These are phyloP conservation scores for Senna siamea DNA, from an alignment of 306 rosid genomes.

Conservation along the genomic window DNA sequence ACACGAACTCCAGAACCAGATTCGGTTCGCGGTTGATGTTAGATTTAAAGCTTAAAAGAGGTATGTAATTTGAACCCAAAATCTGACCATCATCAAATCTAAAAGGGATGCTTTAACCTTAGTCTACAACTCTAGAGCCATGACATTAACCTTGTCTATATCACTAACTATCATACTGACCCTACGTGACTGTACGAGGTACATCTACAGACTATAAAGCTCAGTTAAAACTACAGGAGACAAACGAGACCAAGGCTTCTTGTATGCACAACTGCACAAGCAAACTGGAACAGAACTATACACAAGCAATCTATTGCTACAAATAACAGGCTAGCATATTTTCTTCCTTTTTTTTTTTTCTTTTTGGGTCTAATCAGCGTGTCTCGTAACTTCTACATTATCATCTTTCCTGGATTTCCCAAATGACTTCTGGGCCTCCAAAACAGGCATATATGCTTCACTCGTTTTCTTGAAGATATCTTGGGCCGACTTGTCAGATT, in stretches of 20 bases:
- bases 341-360: too few relatives aligned
- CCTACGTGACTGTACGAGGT: conserved; percentile 13
- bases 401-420: conserved; percentile 63
- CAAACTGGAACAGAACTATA: conserved; percentile 35
- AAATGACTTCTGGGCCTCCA: conserved; percentile 64
- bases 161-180: not conserved
- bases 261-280: conserved; percentile 30
- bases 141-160: not conserved
- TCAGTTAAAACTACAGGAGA: not conserved
- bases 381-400: conserved; percentile 46
- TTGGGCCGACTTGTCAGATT: conserved; percentile 53
- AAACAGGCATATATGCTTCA: conserved; percentile 57
- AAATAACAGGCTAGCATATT: not conserved
- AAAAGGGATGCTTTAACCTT: not conserved
- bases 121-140: not conserved
- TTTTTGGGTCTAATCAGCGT: conserved; percentile 51
- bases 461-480: conserved; percentile 53
- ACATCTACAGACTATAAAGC: conserved; percentile 16
- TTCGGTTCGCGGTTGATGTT: too few relatives aligned
- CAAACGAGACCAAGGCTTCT: conserved; percentile 9
- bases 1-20: too few relatives aligned
- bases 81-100: not conserved
- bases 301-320: not conserved
- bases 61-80: too few relatives aligned
- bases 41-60: too few relatives aligned